These are phyloP conservation scores for Saposhnikovia divaricata DNA, from an alignment of 129 eudicot species.

Conservation along the genomic window DNA sequence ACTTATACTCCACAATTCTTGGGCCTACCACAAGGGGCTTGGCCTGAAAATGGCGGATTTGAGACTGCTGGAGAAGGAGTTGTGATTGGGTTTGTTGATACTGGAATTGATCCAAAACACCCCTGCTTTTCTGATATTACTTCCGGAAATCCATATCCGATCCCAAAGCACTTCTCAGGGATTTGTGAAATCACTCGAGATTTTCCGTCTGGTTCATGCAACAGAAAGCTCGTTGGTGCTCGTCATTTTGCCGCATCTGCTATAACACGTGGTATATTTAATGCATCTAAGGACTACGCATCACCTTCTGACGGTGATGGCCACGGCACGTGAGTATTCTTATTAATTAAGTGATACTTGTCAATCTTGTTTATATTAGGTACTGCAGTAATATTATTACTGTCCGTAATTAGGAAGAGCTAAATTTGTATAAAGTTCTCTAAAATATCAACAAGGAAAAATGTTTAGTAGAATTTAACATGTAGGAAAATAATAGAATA, in stretches of 20 bases:
- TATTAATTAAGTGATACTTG: neutral
- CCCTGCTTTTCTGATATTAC: conserved; percentile 69
- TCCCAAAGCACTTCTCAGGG: conserved; percentile 76
- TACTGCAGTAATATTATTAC: neutral
- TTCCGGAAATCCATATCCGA: conserved; percentile 54
- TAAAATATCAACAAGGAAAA: neutral
- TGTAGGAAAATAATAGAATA: neutral
- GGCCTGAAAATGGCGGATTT: conserved; percentile 80
- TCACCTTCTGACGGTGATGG: conserved; percentile 96
- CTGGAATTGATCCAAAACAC: conserved; percentile 93
- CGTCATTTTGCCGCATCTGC: conserved; percentile 99
- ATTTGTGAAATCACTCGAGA: conserved; percentile 89
- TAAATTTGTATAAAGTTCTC: neutral
- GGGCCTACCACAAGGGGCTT: conserved; percentile 93
- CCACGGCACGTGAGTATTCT: conserved; percentile 83
- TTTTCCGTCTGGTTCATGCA: conserved; percentile 96
- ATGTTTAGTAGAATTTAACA: neutral
- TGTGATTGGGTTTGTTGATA: conserved; percentile 91
- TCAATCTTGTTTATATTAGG: neutral
- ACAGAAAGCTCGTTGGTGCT: conserved; percentile 91
- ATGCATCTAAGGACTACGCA: conserved; percentile 86
- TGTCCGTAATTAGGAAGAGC: neutral
- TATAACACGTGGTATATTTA: conserved; percentile 87
- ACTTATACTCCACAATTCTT: conserved; percentile 93
- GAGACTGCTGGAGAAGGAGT: conserved; percentile 87